phyloP scores from a whole-genome alignment of 2,329 filamentous ascomycete species.

The Xylariaceae sp. region DNA sequence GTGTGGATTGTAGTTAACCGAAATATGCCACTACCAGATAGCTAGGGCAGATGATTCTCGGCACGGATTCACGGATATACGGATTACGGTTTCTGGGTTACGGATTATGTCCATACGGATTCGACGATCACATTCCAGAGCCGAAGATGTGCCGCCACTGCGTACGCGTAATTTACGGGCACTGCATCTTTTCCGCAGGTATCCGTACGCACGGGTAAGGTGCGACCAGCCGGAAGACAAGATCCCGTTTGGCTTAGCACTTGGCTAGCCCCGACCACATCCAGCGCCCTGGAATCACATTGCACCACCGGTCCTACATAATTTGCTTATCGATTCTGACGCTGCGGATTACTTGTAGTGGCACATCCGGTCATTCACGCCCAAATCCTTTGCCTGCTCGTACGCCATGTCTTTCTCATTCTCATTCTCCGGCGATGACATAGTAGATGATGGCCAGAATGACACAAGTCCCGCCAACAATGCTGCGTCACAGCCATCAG shows the following conservation, averaged over 20 bases:
- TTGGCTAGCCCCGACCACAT: neutral
- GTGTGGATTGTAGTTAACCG: neutral
- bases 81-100: neutral
- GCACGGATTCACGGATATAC: neutral
- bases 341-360: neutral
- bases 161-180: too few relatives aligned
- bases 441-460: conserved; percentile 43
- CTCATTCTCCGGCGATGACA: conserved; percentile 59
- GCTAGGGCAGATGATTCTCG: neutral
- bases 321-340: neutral
- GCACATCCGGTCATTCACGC: neutral
- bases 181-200: too few relatives aligned
- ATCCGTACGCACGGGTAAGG: too few relatives aligned
- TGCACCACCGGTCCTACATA: neutral
- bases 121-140: neutral
- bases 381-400: neutral
- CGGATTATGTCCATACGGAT: neutral
- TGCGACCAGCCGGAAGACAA: too few relatives aligned
- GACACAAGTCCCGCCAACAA: conserved; percentile 13
- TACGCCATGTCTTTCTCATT: conserved; percentile 50
- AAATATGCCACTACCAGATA: neutral
- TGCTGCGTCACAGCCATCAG: conserved; percentile 24
- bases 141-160: neutral
- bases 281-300: neutral
- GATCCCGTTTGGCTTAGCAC: neutral